phyloP scores from a whole-genome alignment of 2,329 filamentous ascomycete species.

The Hypomyces rosellus region DNA sequence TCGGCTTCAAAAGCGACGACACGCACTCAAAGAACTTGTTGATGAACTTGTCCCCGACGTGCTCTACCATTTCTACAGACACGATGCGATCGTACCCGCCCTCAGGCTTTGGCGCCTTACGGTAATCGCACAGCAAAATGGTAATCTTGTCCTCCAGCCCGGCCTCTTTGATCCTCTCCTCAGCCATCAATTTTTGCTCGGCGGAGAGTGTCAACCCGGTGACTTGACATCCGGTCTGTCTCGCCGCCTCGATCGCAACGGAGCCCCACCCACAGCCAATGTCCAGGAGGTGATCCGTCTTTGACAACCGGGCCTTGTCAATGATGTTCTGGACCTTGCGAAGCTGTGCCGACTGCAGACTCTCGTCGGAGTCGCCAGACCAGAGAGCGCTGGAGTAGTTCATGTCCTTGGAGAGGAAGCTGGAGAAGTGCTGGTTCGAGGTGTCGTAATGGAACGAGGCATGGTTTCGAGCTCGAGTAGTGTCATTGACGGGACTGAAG shows the following conservation, averaged over 20 bases:
- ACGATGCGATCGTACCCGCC: slow-evolving; percentile 61
- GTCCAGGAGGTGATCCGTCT: slow-evolving; percentile 61
- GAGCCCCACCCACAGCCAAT: slow-evolving; percentile 72
- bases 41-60: slow-evolving; percentile 61
- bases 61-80: slow-evolving; percentile 72
- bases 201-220: slow-evolving; percentile 61
- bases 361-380: slow-evolving; percentile 35
- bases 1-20: slow-evolving; percentile 54
- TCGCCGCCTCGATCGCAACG: slow-evolving; percentile 62
- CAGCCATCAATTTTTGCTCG: slow-evolving; percentile 62
- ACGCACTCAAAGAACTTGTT: slow-evolving; percentile 60
- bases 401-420: slow-evolving; percentile 13
- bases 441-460: slow-evolving; percentile 13
- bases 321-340: slow-evolving; percentile 64
- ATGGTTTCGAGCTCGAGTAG: slow-evolving; percentile 4
- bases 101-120: slow-evolving; percentile 48
- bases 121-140: slow-evolving; percentile 62
- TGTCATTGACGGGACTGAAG: slow-evolving; percentile 4
- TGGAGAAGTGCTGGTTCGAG: slow-evolving; percentile 11
- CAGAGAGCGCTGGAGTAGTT: slow-evolving; percentile 14
- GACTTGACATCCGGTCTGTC: slow-evolving; percentile 57
- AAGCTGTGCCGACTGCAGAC: slow-evolving; percentile 58
- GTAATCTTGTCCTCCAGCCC: slow-evolving; percentile 55
- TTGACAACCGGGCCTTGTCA: slow-evolving; percentile 54
- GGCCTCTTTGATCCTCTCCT: slow-evolving; percentile 54